These are phyloP conservation scores for Neofusicoccum ribis DNA, from an alignment of 2,329 filamentous ascomycete species.

Conservation along the genomic window DNA sequence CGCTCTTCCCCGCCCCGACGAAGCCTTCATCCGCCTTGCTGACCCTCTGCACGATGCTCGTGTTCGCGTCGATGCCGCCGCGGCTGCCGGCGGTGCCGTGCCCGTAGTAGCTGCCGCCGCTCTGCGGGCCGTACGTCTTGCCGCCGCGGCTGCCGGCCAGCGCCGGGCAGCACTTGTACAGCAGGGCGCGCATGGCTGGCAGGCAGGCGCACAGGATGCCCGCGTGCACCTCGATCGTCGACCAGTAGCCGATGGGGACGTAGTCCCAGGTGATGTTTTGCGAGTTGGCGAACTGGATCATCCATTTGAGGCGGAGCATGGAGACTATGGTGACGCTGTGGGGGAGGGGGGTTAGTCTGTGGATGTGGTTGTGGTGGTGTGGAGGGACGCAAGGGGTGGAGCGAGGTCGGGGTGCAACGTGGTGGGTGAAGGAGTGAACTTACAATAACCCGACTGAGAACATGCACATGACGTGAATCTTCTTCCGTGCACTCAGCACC, in stretches of 20 bases:
- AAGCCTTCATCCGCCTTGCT: background rate
- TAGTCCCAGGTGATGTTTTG: constrained; percentile 42
- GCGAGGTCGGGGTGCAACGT: background rate
- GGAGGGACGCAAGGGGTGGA: background rate
- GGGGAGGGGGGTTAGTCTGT: too few relatives aligned
- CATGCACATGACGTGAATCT: constrained; percentile 39
- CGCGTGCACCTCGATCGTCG: constrained; percentile 36
- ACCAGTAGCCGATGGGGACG: constrained; percentile 37
- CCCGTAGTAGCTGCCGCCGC: background rate
- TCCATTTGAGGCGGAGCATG: constrained; percentile 43
- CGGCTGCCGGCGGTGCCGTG: background rate
- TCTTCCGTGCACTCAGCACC: constrained; percentile 31
- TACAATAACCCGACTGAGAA: constrained; percentile 42
- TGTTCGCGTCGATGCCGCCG: constrained; percentile 8
- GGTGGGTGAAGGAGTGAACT: constrained; percentile 18
- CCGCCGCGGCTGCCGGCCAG: background rate
- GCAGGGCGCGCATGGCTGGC: constrained; percentile 26
- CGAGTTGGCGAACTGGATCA: constrained; percentile 46
- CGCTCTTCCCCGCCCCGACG: background rate
- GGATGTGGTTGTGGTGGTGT: too few relatives aligned
- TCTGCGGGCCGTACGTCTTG: background rate
- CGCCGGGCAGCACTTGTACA: constrained; percentile 17
- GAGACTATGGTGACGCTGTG: constrained; percentile 47
- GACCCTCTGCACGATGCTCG: constrained; percentile 14
- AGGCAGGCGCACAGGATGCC: constrained; percentile 42